Evolutionary conservation across 129 eudicot species (phyloP).

Genomic region (Flaveria bidentis): DNA sequence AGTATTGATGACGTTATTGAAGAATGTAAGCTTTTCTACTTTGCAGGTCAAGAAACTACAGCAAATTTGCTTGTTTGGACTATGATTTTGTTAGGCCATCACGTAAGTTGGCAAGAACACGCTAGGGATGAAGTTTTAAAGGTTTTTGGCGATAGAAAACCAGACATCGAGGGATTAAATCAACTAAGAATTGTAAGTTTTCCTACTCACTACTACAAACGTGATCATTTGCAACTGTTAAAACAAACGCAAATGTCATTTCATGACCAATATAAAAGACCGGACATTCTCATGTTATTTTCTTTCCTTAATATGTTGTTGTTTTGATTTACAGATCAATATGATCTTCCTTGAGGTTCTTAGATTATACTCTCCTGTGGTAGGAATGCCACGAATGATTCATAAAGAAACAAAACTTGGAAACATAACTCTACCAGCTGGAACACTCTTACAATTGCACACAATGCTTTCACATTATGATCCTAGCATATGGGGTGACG

Average conservation of each 20-base stretch:
- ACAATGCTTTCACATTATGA: slow-evolving; percentile 32
- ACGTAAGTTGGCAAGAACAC: slow-evolving; percentile 31
- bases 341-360: slow-evolving; percentile 32
- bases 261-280: background rate
- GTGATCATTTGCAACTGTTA: background rate
- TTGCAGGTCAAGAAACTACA: slow-evolving; percentile 47
- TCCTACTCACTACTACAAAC: background rate
- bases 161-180: slow-evolving; percentile 31
- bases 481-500: slow-evolving; percentile 28
- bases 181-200: slow-evolving; percentile 34
- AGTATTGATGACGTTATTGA: slow-evolving; percentile 35
- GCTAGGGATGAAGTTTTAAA: slow-evolving; percentile 36
- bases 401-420: slow-evolving; percentile 36
- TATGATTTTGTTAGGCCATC: slow-evolving; percentile 34
- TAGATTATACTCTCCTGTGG: slow-evolving; percentile 28
- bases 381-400: slow-evolving; percentile 23
- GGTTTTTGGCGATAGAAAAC: slow-evolving; percentile 36
- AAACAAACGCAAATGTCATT: too few species aligned
- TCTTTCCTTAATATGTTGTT: background rate
- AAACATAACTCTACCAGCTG: slow-evolving; percentile 27
- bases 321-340: slow-evolving; percentile 22
- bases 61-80: slow-evolving; percentile 41
- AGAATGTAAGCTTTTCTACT: slow-evolving; percentile 43
- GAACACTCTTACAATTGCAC: slow-evolving; percentile 16
- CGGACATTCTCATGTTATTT: background rate